Conservation (phyloP, 1,284 basidiomycete genomes). For the Papiliotrema laurentii region DNA sequence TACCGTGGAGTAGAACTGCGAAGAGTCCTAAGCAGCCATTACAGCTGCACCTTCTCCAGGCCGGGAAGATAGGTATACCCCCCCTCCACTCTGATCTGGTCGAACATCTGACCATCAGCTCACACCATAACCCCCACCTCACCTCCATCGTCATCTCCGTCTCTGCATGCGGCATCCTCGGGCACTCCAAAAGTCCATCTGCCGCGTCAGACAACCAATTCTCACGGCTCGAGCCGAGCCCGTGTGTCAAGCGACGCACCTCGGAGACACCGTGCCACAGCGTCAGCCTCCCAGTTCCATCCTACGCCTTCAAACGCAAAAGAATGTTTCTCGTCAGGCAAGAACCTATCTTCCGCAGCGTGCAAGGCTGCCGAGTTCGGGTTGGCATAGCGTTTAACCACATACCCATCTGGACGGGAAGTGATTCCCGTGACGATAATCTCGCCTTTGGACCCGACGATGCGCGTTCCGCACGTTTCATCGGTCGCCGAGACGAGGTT, state of each 20-base stretch:
- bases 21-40: too few relatives aligned
- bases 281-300: conserved; percentile 48
- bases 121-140: conserved; percentile 4
- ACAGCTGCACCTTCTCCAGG: conserved; percentile 40
- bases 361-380: conserved; percentile 6
- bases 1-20: too few relatives aligned
- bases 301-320: conserved; percentile 32
- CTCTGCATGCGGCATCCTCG: conserved; percentile 37
- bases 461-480: conserved; percentile 16
- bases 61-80: conserved; percentile 40
- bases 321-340: conserved; percentile 23
- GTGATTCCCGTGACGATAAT: conserved; percentile 23
- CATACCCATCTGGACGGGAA: conserved; percentile 21
- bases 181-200: conserved; percentile 37
- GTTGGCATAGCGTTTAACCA: conserved; percentile 10
- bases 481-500: conserved; percentile 17
- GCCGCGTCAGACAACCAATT: too few relatives aligned
- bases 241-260: conserved; percentile 9
- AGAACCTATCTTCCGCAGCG: conserved; percentile 6
- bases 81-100: conserved; percentile 43
- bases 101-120: conserved; percentile 35
- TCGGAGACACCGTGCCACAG: conserved; percentile 42
- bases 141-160: conserved; percentile 43
- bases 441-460: conserved; percentile 35
- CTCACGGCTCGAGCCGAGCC: too few relatives aligned